Evolutionary conservation across 306 rosid species (phyloP).

Genomic region (Acacia crassicarpa): DNA sequence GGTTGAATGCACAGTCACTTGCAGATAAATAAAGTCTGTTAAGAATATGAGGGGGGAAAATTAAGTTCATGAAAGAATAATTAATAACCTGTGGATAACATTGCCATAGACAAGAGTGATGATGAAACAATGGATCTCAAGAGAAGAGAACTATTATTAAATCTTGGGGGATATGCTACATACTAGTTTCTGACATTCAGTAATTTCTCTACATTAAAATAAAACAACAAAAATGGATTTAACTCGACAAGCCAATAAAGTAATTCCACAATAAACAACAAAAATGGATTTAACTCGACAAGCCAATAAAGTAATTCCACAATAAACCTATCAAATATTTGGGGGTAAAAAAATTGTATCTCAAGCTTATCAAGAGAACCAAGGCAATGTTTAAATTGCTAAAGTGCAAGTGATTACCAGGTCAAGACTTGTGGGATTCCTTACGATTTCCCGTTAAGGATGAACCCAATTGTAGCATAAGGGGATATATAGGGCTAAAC

Average conservation of each 20-base stretch:
- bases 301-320: slow-evolving; percentile 9
- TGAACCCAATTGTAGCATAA: slow-evolving; percentile 88
- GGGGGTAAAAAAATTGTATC: slow-evolving; percentile 9
- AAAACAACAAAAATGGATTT: slow-evolving; percentile 31
- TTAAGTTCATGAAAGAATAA: neutral
- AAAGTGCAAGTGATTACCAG: slow-evolving; percentile 33
- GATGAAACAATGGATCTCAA: slow-evolving; percentile 23
- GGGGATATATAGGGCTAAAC: slow-evolving; percentile 92
- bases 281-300: slow-evolving; percentile 21
- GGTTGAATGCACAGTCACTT: neutral
- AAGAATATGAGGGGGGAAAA: neutral
- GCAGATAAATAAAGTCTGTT: neutral
- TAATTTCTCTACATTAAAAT: slow-evolving; percentile 41
- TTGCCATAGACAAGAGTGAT: neutral
- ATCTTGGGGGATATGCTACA: slow-evolving; percentile 27
- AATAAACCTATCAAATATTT: slow-evolving; percentile 2
- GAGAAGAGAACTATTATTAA: slow-evolving; percentile 17
- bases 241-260: slow-evolving; percentile 20
- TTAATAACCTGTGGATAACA: neutral
- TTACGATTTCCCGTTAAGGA: slow-evolving; percentile 56
- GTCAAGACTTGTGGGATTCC: slow-evolving; percentile 49
- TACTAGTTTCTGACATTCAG: slow-evolving; percentile 22
- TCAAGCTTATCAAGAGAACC: slow-evolving; percentile 35
- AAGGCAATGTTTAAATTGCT: slow-evolving; percentile 25
- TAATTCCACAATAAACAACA: slow-evolving; percentile 16